Evolutionary conservation across 2,329 filamentous ascomycete species (phyloP).

Genomic region (Tothia fuscella): DNA sequence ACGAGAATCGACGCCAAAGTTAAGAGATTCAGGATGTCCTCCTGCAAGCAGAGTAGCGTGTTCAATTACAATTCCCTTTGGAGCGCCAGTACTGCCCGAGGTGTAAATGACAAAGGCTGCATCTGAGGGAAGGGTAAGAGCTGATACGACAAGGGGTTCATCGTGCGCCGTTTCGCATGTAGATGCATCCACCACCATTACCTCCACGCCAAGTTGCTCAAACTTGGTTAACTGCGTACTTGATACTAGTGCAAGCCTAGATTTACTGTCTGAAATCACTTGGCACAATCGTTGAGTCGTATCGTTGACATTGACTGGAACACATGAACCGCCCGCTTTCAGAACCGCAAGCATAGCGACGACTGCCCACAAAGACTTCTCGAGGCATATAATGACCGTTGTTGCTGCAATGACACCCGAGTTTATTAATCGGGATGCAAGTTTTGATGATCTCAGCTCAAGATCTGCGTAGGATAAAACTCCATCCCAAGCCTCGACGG

Average conservation of each 20-base stretch:
- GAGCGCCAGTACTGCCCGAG: slow-evolving; percentile 76
- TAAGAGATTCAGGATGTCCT: slow-evolving; percentile 27
- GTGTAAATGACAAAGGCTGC: slow-evolving; percentile 46
- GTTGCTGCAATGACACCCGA: slow-evolving; percentile 41
- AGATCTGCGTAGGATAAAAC: slow-evolving; percentile 54
- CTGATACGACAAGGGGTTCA: too few relatives aligned
- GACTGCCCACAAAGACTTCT: slow-evolving; percentile 74
- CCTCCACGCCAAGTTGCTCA: neutral
- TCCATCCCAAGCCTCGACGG: slow-evolving; percentile 20
- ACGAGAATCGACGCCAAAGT: slow-evolving; percentile 35
- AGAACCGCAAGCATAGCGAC: slow-evolving; percentile 71
- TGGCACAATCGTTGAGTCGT: slow-evolving; percentile 67
- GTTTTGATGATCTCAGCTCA: slow-evolving; percentile 55
- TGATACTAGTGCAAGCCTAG: slow-evolving; percentile 12
- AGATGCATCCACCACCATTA: too few relatives aligned
- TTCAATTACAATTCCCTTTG: slow-evolving; percentile 76
- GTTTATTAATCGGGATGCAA: slow-evolving; percentile 52
- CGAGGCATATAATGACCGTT: slow-evolving; percentile 66
- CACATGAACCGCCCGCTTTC: slow-evolving; percentile 69
- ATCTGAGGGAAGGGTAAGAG: neutral
- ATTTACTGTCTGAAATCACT: slow-evolving; percentile 60
- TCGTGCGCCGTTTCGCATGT: too few relatives aligned
- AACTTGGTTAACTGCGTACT: neutral
- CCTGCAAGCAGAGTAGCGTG: slow-evolving; percentile 72
- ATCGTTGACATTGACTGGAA: slow-evolving; percentile 65